A percentile compares a stretch with the other conserved stretches of the same genome.
phyloP scores from a whole-genome alignment of 768 basidiomycete genomes.

The Pleurotus djamor region DNA sequence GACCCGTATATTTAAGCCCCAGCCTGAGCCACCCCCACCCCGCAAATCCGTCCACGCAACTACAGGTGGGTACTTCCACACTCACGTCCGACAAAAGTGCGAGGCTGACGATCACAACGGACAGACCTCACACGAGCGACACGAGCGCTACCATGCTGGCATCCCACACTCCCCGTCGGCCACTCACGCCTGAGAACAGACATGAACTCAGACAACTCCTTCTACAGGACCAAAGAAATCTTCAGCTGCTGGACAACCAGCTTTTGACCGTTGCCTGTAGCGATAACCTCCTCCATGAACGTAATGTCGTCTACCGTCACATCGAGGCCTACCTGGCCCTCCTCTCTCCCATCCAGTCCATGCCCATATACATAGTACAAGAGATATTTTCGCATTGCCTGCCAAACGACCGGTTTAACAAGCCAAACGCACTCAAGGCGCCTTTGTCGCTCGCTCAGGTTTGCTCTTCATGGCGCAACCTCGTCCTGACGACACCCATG shows the following conservation, averaged over 20 bases:
- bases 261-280: background rate
- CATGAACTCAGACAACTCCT: background rate
- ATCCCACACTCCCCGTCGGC: background rate
- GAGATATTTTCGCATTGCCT: slow-evolving; percentile 18
- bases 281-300: slow-evolving; percentile 1
- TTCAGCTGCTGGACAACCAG: background rate
- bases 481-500: slow-evolving; percentile 14
- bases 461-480: slow-evolving; percentile 17
- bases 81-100: background rate
- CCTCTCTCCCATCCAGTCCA: slow-evolving; percentile 11
- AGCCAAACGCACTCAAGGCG: slow-evolving; percentile 11
- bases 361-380: slow-evolving; percentile 20
- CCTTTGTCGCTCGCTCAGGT: slow-evolving; percentile 21
- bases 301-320: background rate
- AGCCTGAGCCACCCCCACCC: background rate
- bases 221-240: background rate
- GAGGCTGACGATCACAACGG: background rate
- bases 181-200: background rate
- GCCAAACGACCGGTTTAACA: slow-evolving; percentile 13
- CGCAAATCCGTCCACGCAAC: background rate
- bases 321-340: background rate
- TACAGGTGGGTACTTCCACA: background rate
- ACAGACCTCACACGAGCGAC: background rate
- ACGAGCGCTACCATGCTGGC: background rate
- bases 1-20: background rate